These are phyloP conservation scores for Ganoderma meredithae DNA, from an alignment of 1,284 basidiomycete genomes.

Conservation along the genomic window DNA sequence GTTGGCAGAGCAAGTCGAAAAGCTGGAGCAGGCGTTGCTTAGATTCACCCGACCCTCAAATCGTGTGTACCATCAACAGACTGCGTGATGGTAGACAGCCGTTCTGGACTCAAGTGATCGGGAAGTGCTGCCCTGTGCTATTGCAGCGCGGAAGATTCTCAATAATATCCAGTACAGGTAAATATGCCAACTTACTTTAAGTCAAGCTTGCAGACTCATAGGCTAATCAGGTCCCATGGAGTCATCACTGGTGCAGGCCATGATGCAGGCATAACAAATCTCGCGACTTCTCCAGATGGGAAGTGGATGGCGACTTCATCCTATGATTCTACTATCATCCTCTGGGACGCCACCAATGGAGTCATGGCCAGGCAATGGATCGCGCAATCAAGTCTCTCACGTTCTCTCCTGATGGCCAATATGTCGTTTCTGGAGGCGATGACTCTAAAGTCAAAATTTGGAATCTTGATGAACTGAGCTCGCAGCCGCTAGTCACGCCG, in stretches of 20 bases:
- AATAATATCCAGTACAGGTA: background rate
- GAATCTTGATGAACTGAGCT: too few species aligned
- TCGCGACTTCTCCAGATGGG: background rate
- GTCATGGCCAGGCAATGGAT: background rate
- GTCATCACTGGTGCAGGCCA: too few species aligned
- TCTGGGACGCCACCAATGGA: background rate
- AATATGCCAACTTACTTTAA: too few species aligned
- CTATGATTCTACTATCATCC: background rate
- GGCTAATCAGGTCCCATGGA: background rate
- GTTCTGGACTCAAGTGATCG: background rate
- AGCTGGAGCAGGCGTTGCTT: background rate
- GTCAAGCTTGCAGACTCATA: too few species aligned
- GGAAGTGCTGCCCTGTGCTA: background rate
- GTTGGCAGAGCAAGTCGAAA: background rate
- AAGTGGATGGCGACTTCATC: background rate
- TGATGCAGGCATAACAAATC: background rate
- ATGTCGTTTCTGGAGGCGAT: background rate
- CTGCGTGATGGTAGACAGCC: background rate
- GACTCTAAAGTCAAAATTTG: background rate
- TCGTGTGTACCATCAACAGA: background rate
- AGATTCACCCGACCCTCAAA: background rate
- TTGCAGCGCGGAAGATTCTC: background rate
- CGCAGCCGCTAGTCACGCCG: too few species aligned
- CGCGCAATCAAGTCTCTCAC: background rate
- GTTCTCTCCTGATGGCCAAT: background rate